These are phyloP conservation scores for Aegilops umbellulata DNA, from an alignment of 176 grass and related monocot species.

Conservation along the genomic window DNA sequence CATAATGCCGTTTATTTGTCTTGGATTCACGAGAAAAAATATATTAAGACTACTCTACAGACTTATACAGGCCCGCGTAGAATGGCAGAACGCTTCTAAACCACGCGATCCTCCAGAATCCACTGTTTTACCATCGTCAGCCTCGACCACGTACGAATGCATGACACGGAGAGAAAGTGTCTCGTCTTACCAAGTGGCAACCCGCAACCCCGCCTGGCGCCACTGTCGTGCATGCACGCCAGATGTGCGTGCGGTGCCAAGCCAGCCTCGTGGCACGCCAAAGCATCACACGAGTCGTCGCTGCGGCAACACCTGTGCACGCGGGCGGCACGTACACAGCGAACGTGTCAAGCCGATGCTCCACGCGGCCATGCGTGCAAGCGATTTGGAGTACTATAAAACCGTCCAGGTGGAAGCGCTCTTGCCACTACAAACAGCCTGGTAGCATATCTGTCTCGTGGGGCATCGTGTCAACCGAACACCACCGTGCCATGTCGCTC, in stretches of 20 bases:
- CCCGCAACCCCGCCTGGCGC: neutral
- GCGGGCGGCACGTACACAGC: neutral
- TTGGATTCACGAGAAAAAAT: too few relatives aligned
- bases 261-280: neutral
- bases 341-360: neutral
- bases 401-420: neutral
- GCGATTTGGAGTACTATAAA: neutral
- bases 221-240: neutral
- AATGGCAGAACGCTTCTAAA: too few relatives aligned
- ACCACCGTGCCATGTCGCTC: neutral
- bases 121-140: too few relatives aligned
- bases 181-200: neutral
- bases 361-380: neutral
- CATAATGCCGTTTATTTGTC: too few relatives aligned
- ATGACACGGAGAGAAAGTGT: neutral
- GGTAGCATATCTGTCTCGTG: neutral
- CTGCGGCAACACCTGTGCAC: neutral
- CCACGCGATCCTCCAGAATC: too few relatives aligned
- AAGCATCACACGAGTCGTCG: neutral
- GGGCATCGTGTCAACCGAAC: neutral
- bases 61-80: too few relatives aligned
- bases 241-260: neutral
- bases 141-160: neutral
- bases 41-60: fast-evolving
- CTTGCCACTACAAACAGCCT: neutral